phyloP scores from a whole-genome alignment of 1,284 basidiomycete species.

The Apiotrichum domesticum region DNA sequence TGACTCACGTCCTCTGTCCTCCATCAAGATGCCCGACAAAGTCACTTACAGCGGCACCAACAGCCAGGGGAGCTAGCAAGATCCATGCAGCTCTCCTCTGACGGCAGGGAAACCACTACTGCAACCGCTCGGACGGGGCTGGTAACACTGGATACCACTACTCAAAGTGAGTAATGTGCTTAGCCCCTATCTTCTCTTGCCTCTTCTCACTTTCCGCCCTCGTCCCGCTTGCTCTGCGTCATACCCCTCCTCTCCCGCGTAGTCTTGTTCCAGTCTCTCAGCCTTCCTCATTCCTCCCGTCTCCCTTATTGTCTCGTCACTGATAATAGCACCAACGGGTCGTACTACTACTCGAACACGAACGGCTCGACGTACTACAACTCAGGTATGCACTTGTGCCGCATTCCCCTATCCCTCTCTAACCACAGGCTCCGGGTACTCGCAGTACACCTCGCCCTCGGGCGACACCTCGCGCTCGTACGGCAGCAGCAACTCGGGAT shows the following conservation, averaged over 20 bases:
- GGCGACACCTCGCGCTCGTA: constrained; percentile 42
- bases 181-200: no score
- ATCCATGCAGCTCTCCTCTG: constrained; percentile 2
- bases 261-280: no score
- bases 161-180: constrained; percentile 47
- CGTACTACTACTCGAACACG: constrained; percentile 59
- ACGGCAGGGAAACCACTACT: constrained; percentile 56
- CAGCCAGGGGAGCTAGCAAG: constrained; percentile 43
- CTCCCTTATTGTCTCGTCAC: neutral
- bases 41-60: constrained; percentile 54
- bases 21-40: constrained; percentile 18
- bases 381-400: constrained; percentile 18
- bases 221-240: no score
- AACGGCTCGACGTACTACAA: constrained; percentile 59
- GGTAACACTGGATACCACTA: constrained; percentile 55
- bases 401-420: neutral
- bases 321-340: constrained; percentile 45
- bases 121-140: constrained; percentile 47
- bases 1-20: neutral
- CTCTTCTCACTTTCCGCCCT: neutral
- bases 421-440: constrained; percentile 47
- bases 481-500: neutral
- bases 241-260: no score
- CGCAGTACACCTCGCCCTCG: constrained; percentile 54
- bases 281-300: neutral